These are phyloP conservation scores for Scorias spongiosa DNA, from an alignment of 2,329 filamentous ascomycete species.

Conservation along the genomic window DNA sequence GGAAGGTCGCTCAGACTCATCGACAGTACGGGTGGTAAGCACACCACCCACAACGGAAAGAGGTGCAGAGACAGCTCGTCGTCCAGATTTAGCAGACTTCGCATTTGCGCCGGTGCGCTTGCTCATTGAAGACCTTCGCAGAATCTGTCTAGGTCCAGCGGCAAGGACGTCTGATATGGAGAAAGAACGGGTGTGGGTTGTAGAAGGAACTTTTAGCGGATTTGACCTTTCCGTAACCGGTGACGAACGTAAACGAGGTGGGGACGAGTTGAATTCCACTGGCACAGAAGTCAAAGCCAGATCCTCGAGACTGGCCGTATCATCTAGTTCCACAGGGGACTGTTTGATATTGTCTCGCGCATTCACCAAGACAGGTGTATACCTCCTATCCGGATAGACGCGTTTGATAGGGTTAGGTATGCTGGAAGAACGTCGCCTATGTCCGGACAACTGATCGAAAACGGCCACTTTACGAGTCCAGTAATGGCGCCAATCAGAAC, in stretches of 20 bases:
- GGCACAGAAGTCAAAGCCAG: not conserved
- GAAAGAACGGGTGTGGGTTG: slow-evolving; percentile 31
- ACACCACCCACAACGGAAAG: slow-evolving; percentile 24
- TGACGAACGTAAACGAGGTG: slow-evolving; percentile 11
- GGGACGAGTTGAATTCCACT: slow-evolving; percentile 1
- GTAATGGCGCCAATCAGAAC: slow-evolving; percentile 18
- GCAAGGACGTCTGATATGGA: slow-evolving; percentile 32
- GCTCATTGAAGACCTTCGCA: slow-evolving; percentile 23
- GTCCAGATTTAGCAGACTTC: slow-evolving; percentile 12
- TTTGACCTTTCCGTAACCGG: slow-evolving; percentile 8
- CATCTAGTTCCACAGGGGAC: slow-evolving; percentile 13
- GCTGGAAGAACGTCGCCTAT: slow-evolving; percentile 16
- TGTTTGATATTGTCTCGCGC: slow-evolving; percentile 12
- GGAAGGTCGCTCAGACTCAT: slow-evolving; percentile 18
- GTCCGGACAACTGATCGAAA: slow-evolving; percentile 6
- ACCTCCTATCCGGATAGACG: slow-evolving; percentile 20
- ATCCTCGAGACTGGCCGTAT: slow-evolving; percentile 10
- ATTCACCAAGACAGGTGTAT: slow-evolving; percentile 19
- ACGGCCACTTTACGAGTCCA: slow-evolving; percentile 17
- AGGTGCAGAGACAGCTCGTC: slow-evolving; percentile 15
- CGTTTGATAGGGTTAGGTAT: slow-evolving; percentile 24
- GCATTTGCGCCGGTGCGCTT: slow-evolving; percentile 17
- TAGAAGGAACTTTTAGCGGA: not conserved
- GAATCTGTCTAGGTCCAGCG: slow-evolving; percentile 20
- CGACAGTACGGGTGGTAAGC: slow-evolving; percentile 19